Evolutionary conservation across 2,329 filamentous ascomycete genomes (phyloP), one percentile per base, ranked within the genome.

Genomic region (Helotiales sp.): DNA sequence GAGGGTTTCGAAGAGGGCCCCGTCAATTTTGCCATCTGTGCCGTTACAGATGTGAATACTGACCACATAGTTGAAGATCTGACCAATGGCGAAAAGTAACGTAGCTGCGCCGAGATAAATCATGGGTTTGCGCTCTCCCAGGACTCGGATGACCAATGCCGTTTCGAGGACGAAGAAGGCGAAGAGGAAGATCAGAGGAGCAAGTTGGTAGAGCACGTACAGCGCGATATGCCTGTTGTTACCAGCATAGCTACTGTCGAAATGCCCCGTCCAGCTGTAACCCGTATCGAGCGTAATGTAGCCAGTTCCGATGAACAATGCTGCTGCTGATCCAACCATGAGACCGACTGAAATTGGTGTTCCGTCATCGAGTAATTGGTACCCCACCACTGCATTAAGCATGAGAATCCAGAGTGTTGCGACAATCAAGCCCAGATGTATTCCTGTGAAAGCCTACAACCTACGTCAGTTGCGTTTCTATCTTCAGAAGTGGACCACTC

Each of bases 281-380:
- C 89, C 93, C 0, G 93, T 98, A 72, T 99, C 95, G 61, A 99
- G 87, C 12, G 92, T 90, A 70, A 99, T 96, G 73, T 97, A 99
- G 31, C 93, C 93, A 1, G 93, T 96, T 57, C 95, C 95, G 61
- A 98, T 79, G 69, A 98, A 90, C 54, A 98, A 77, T 13, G 84
- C 77, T 10, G 79, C 74, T 0, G 89, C 87, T 13, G 93, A 97
- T 40, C 77, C 77, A 51, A 87, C 62, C 53, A 96, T 85, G 3
- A 98, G 80, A 5, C 84, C 88, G 13, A 98, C 70, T 0, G 93
- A 98, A 24, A 96, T 74, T 0, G 89, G 81, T 0, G 95, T 99
- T 48, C 95, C 95, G 67, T 99, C 95, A 66, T 99, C 95, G 44
- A 98, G 79, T 22, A 98, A 77, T 72, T 99, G 95, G 73, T 90